Evolutionary conservation across 352 stramenopile genomes (phyloP).

Genomic region (Pythium dissotocum): DNA sequence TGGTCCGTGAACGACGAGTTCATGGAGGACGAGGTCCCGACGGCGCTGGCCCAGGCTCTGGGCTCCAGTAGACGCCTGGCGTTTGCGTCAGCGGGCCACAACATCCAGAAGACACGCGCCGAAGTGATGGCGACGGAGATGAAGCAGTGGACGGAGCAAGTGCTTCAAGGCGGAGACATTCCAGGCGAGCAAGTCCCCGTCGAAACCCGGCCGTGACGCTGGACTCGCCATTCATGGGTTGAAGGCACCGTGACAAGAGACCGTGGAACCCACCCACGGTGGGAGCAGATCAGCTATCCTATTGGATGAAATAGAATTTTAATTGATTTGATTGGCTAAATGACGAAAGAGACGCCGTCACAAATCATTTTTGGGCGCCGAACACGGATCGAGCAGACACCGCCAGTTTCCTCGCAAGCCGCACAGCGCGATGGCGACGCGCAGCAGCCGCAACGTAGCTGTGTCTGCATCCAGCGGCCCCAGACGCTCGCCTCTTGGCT

Average conservation of each 20-base stretch:
- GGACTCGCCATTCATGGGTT: neutral
- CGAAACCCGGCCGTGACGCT: neutral
- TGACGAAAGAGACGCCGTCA: neutral
- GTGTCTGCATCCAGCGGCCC: neutral
- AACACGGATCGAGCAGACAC: neutral
- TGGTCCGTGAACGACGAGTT: slow-evolving; percentile 64
- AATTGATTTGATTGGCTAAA: slow-evolving; percentile 8
- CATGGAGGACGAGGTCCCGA: slow-evolving; percentile 58
- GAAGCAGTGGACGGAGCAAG: slow-evolving; percentile 37
- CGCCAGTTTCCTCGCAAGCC: neutral
- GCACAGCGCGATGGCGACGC: slow-evolving; percentile 6
- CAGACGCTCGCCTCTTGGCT: neutral
- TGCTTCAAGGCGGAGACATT: neutral
- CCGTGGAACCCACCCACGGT: neutral
- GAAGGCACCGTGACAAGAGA: no score
- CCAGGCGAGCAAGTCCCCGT: neutral
- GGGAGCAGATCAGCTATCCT: neutral
- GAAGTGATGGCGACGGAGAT: slow-evolving; percentile 43
- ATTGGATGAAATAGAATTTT: slow-evolving; percentile 3
- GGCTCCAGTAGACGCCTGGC: slow-evolving; percentile 39
- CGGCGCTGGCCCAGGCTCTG: slow-evolving; percentile 36
- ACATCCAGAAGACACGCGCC: slow-evolving; percentile 76
- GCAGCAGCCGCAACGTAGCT: neutral
- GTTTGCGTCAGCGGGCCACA: slow-evolving; percentile 62
- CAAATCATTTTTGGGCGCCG: neutral